phyloP scores from a whole-genome alignment of 2,329 filamentous ascomycete species.

The Aspergillus piperis region DNA sequence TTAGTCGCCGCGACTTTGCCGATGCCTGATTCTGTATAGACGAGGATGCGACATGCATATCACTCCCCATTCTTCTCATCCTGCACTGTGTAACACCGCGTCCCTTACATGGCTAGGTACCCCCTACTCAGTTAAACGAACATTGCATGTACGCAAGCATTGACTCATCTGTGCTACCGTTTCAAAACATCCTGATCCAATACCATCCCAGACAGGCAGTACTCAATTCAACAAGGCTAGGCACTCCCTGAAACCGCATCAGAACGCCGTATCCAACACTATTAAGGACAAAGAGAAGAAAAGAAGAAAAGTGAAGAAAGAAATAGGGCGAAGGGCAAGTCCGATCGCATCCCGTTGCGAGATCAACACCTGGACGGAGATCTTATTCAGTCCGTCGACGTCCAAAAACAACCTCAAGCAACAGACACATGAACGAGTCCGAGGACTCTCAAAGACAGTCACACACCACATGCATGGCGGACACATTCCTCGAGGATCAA shows the following conservation, averaged over 20 bases:
- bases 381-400: conserved; percentile 1
- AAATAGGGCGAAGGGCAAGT: neutral
- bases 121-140: neutral
- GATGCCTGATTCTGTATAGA: neutral
- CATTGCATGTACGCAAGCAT: neutral
- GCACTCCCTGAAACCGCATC: neutral
- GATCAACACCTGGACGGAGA: conserved; percentile 5
- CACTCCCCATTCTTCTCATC: neutral
- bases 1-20: conserved; percentile 1
- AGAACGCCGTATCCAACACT: conserved; percentile 3
- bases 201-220: neutral
- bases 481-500: neutral
- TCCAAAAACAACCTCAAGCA: conserved; percentile 9
- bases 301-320: neutral
- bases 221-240: neutral
- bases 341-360: neutral
- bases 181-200: neutral
- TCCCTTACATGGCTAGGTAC: neutral
- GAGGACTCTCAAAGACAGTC: neutral
- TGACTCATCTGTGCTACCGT: neutral
- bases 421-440: neutral
- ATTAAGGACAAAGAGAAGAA: neutral
- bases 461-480: neutral
- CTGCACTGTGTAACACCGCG: neutral
- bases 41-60: too few relatives aligned